A percentile compares a stretch with the other conserved stretches of the same genome.
These are phyloP conservation scores for Cupressus sempervirens DNA, from an alignment of 75 land plant genomes.

Conservation along the genomic window DNA sequence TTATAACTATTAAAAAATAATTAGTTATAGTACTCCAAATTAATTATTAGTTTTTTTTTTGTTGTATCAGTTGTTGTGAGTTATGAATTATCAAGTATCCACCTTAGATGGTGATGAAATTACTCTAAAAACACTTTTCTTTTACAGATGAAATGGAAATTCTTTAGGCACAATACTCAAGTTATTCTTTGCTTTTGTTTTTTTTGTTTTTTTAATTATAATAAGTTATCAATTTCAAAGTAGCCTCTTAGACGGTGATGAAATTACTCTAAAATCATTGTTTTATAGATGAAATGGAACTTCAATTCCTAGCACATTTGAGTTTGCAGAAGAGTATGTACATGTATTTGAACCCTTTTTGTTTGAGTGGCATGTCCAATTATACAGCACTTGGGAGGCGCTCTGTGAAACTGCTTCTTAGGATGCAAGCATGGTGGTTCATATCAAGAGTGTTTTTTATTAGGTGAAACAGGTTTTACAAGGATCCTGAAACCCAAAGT, in stretches of 20 bases:
- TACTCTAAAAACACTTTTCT: too few relatives aligned
- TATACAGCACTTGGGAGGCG: slow-evolving; percentile 94
- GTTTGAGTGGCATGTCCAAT: slow-evolving; percentile 97
- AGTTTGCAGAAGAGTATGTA: slow-evolving; percentile 89
- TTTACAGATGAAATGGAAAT: neutral
- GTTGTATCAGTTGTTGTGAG: too few relatives aligned
- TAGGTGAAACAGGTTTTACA: too few relatives aligned
- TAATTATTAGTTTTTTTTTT: too few relatives aligned
- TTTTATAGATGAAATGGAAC: slow-evolving; percentile 72
- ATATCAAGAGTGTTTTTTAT: slow-evolving; percentile 60
- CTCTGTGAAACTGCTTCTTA: slow-evolving; percentile 49
- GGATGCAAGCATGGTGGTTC: slow-evolving; percentile 69
- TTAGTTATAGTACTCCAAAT: too few relatives aligned
- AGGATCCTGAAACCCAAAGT: too few relatives aligned
- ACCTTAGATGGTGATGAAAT: too few relatives aligned
- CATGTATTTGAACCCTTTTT: slow-evolving; percentile 95
- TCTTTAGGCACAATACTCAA: neutral
- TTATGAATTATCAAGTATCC: too few relatives aligned
- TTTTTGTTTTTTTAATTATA: too few relatives aligned
- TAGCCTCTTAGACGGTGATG: neutral
- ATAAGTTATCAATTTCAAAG: neutral
- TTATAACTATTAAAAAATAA: neutral
- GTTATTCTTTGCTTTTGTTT: neutral
- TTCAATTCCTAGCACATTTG: slow-evolving; percentile 95
- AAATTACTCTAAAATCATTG: neutral